A percentile compares a stretch with the other conserved stretches of the same genome.
phyloP scores from a whole-genome alignment of 805 yeast genomes.

The Isabelozyma rhagii region DNA sequence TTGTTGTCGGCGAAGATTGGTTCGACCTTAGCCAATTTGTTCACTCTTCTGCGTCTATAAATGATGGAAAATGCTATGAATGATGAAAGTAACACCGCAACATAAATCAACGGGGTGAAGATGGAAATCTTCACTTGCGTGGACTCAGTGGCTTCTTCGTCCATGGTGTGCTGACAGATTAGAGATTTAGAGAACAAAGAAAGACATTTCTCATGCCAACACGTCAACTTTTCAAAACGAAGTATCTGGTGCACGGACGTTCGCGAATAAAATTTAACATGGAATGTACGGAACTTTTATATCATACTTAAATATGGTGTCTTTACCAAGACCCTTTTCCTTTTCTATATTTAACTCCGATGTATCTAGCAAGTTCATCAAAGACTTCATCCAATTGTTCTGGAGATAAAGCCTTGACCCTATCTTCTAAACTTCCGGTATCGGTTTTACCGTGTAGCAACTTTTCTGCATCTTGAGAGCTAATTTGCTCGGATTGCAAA shows the following conservation, averaged over 20 bases:
- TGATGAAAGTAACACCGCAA: constrained; percentile 63
- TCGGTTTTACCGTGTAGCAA: constrained; percentile 1
- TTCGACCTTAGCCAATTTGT: constrained; percentile 53
- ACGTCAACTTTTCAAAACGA: not conserved
- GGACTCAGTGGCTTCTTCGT: constrained; percentile 12
- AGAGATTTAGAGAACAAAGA: not conserved
- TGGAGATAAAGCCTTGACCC: constrained; percentile 25
- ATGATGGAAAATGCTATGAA: constrained; percentile 65
- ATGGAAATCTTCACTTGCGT: constrained; percentile 32
- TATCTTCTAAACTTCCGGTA: constrained; percentile 1
- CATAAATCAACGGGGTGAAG: constrained; percentile 71
- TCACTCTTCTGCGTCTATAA: constrained; percentile 57
- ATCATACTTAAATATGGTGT: not conserved
- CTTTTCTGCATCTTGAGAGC: constrained; percentile 6
- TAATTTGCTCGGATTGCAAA: constrained; percentile 5
- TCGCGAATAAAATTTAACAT: too few relatives aligned
- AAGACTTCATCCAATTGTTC: constrained; percentile 53
- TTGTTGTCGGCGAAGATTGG: constrained; percentile 75
- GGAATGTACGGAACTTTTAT: not conserved
- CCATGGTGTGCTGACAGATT: constrained; percentile 8
- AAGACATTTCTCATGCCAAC: not conserved
- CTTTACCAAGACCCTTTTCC: constrained; percentile 44
- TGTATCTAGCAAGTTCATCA: constrained; percentile 63
- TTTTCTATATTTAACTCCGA: constrained; percentile 61
- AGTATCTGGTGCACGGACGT: not conserved